Percentiles rank a stretch among this genome's conserved stretches.
Conservation (phyloP, 331 rosid genomes). For the Phaseolus coccineus region DNA sequence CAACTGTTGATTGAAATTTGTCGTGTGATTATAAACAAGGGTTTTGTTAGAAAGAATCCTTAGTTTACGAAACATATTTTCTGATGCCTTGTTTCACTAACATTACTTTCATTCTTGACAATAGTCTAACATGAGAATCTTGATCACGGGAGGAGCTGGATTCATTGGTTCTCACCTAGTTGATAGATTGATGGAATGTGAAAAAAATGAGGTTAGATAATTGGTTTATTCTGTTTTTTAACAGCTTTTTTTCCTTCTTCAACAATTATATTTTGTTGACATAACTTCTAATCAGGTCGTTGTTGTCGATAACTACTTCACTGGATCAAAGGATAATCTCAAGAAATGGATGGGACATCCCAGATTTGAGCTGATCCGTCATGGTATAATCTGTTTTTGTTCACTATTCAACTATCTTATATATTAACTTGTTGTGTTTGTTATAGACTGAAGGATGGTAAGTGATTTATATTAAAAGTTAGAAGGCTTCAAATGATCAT, state of each 20-base stretch:
- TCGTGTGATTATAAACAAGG: slow-evolving; percentile 14
- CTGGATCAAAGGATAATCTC: slow-evolving; percentile 92
- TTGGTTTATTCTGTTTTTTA: slow-evolving; percentile 27
- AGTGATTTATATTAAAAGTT: slow-evolving; percentile 21
- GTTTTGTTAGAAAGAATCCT: slow-evolving; percentile 11
- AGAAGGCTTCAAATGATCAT: slow-evolving; percentile 12
- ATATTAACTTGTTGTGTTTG: slow-evolving; percentile 6
- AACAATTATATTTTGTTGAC: slow-evolving; percentile 9
- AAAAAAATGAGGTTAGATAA: slow-evolving; percentile 79
- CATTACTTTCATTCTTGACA: slow-evolving; percentile 35
- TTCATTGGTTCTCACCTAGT: slow-evolving; percentile 97
- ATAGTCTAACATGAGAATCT: slow-evolving; percentile 92
- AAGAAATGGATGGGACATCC: slow-evolving; percentile 95
- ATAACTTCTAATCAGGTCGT: slow-evolving; percentile 62
- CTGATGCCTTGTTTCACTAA: slow-evolving; percentile 37
- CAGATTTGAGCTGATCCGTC: slow-evolving; percentile 95
- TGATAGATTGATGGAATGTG: slow-evolving; percentile 93
- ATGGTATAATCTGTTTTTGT: slow-evolving; percentile 62
- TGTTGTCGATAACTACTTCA: slow-evolving; percentile 93
- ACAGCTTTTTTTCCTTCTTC: neutral
- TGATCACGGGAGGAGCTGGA: slow-evolving; percentile 98
- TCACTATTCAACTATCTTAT: slow-evolving; percentile 16
- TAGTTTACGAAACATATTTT: neutral
- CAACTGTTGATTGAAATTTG: slow-evolving; percentile 34
- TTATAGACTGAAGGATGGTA: slow-evolving; percentile 19